Evolutionary conservation across 371 early-diverging fungal species (phyloP), one percentile per base, ranked within the genome.

Genomic region (Mortierella sp.): DNA sequence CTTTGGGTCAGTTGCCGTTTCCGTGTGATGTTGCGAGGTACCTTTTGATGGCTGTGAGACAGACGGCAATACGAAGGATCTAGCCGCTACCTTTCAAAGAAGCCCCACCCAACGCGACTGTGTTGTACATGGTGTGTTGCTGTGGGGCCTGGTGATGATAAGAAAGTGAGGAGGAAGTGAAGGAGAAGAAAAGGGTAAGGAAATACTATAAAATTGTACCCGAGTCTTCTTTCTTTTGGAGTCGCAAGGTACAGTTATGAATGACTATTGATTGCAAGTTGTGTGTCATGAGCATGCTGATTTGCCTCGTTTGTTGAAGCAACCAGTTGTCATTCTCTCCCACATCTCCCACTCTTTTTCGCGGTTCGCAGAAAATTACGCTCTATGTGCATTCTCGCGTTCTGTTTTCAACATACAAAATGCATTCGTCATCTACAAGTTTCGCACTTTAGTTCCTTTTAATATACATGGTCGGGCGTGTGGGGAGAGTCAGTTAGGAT

Each of bases 11-110:
- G 41, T 70, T 84, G 10, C 51, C 74, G 11, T 81, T 80, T 87
- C 60, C 41, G 54, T 8, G 75, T 43, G 49, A 80, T 76, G 27
- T 54, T 65, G 27, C 76, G n/a, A 0, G 79, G 65, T 24, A 73
- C 58, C 18, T 83, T 86, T 75, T 70, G 27, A 84, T 4, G 12
- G 79, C 77, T 21, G 83, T 27, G 27, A 83, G 48, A 6, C n/a
- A 55, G 29, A 49, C n/a, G 1, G 38, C 73, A 38, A 35, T 55
- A 11, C 73, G 55, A 32, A 72, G n/a, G 21, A 72, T 72, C 73
- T 72, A 54, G 21, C 72, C 73, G 11, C 41, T 55, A 24, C 41
- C 54, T 41, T 55, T 43, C 7, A 24, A 35, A 11, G 48, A 32
- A 5, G 24, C 35, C 38, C 73, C 55, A n/a, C 41, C 73, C 55